Evolutionary conservation across 176 grass and related monocot species (phyloP), one percentile per base, ranked within the genome.

Genomic region (Chloris gayana): DNA sequence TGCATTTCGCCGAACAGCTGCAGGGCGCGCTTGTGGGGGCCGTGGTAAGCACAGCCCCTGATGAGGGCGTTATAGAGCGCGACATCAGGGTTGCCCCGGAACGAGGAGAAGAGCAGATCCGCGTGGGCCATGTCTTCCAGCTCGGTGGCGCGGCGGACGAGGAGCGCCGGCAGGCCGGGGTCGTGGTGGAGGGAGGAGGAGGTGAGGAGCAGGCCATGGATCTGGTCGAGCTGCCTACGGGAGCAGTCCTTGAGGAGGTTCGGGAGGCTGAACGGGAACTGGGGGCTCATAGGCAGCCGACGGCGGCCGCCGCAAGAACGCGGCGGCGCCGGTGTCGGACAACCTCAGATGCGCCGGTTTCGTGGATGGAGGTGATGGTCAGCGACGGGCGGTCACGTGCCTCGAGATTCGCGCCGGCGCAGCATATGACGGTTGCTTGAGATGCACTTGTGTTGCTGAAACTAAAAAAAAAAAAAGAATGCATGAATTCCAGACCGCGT

Each of bases 31-130:
- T 72, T 27, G 22, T 83, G 57, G 11, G 79, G 83, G 0, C 83
- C 90, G 61, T 80, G 69, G 79, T 86, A 80, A 1, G 83, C 70
- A 7, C 53, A 46, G 0, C 80, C 86, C 3, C 86, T 69, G 19
- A 92, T 88, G 80, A 92, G 80, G 75, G 79, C 65, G 64, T 92
- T 92, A 69, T 76, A 72, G 46, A 91, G 90, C 17, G 78, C 70
- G 47, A 80, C 83, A 14, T 67, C 67, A 9, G 69, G 70, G 32
- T 9, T 25, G 3, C 13, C 58, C 15, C 19, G 63, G 44, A 70
- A 41, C 4, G 30, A 75, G 19, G 79, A 83, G 83, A 92, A 92
- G 64, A 89, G 75, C 5, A 56, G 6, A 31, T 80, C 83, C 26
- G 83, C 90, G 64, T 85, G 80, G 68, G 58, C 54, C 82, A 79